Base-by-base conservation (phyloP, 331 rosid species). In the Pyracantha coccinea region DNA sequence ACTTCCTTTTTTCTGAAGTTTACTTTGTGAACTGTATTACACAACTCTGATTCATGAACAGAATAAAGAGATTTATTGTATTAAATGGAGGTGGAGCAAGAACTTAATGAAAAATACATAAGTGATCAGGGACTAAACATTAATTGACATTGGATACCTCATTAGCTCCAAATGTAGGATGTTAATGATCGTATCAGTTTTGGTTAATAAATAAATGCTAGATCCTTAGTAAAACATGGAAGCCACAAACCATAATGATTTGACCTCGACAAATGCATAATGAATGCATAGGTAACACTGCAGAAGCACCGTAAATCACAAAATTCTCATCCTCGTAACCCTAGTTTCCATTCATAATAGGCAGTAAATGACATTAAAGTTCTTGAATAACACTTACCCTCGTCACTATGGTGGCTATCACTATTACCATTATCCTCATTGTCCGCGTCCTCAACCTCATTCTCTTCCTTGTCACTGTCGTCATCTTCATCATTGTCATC, bases 341-440 rank as follows among this genome's bases (percentile, higher is more conserved):
- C 38, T 45, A 24, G 73, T 10, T 45, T 15, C 21, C 59, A 68
- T 69, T 17, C 19, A 25, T 47, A 52, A 70, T 20, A 52, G 73
- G 63, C 10, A 31, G 8, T 29, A 13, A 45, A 31, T 29, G 29
- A 53, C 15, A 50, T n/a, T 16, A 53, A 29, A 5, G 54, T 38
- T 38, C 58, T 20, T 31, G 53, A 71, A 55, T 4, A 55, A 21
- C 38, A 77, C 83, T 71, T 87, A 88, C 98, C 96, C 12, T 82
- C 90, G 8, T 86, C 97, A 80, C 94, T 91, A 68, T 88, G 91
- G 82, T 90, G 91, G 69, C 80, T 91, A 23, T 88, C 91, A 24
- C 69, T 87, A 47, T 68, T 74, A 9, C 62, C 83, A 27, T 83
- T 60, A 10, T 63, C 89, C 0, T 81, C 82, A 29, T 83, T 66